Base-by-base conservation (phyloP, 2,329 filamentous ascomycete genomes). In the Trichoderma afroharzianum region DNA sequence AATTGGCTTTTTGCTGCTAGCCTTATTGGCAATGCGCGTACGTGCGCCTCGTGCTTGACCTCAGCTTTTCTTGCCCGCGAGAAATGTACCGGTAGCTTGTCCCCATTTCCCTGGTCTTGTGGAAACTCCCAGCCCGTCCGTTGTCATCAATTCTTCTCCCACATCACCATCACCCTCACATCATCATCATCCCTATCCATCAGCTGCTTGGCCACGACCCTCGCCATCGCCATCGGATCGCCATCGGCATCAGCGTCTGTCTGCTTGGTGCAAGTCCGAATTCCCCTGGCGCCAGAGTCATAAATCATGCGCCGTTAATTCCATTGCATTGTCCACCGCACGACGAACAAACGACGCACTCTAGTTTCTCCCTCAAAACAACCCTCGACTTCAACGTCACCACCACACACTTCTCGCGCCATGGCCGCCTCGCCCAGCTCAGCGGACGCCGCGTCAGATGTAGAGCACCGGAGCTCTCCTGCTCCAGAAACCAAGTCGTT, bases 381-480 rank as follows among this genome's bases (percentile, higher is more conserved):
- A 62, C 5, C 12, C 12, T 58, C 64, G 50, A 32, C 58, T 55
- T 63, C 33, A 72, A 43, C 53, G 24, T 69, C 57, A 64, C 36
- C 61, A 64, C 55, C 71, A 62, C 69, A 59, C 11, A 28, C 61
- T n/a, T 9, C 26, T 55, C 68, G 57, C 75, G 75, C 67, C 62
- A 83, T 83, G 82, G 80, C 80, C 63, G 80, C 82, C 33, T 83
- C 83, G 50, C 82, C 83, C 50, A 80, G 77, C 75, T 84, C 81
- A 21, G 74, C 79, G 71, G 79, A 78, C 71, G 81, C 79, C 72
- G 82, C 82, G 75, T 86, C 85, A 62, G 85, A 86, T 69, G 76
- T 80, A 39, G 85, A 87, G 71, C 77, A 79, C 1, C 81, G 82
- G 26, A 86, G 84, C 76, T 87, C 85, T 9, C 85, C 85, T 26